These are phyloP conservation scores for Rhodotorula sp. DNA, from an alignment of 1,284 basidiomycete species.

Conservation along the genomic window DNA sequence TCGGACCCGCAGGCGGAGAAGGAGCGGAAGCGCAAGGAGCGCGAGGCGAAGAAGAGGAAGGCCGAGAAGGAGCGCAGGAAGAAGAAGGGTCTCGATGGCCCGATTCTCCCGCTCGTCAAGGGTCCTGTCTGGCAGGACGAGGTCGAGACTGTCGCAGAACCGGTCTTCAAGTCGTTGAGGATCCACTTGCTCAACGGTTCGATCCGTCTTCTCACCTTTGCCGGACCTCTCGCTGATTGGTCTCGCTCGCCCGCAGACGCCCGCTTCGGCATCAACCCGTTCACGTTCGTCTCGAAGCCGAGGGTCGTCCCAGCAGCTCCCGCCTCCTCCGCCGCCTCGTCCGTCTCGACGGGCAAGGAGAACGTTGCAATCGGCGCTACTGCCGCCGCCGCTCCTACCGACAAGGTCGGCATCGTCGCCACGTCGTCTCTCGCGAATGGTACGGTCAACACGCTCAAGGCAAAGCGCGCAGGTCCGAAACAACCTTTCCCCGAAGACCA, in stretches of 20 bases:
- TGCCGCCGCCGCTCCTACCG: neutral
- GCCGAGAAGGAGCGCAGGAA: constrained; percentile 29
- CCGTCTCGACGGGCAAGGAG: constrained; percentile 18
- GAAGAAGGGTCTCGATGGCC: constrained; percentile 46
- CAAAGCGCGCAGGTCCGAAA: constrained; percentile 2
- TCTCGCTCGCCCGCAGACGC: constrained; percentile 57
- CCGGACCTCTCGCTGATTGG: neutral
- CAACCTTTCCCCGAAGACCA: constrained; percentile 31
- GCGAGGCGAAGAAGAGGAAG: constrained; percentile 45
- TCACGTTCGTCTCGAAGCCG: constrained; percentile 63
- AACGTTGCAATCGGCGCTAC: constrained; percentile 11
- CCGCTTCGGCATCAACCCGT: constrained; percentile 70
- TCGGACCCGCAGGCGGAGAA: constrained; percentile 47
- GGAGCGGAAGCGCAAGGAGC: constrained; percentile 54
- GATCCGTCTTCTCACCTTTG: constrained; percentile 35
- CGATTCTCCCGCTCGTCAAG: constrained; percentile 70
- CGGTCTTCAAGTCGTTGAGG: constrained; percentile 65
- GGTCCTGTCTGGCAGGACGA: constrained; percentile 71
- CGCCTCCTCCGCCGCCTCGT: neutral
- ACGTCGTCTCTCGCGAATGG: neutral
- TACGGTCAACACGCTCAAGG: constrained; percentile 11
- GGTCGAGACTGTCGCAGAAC: constrained; percentile 63
- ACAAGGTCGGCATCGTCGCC: neutral
- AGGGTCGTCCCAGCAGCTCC: constrained; percentile 37
- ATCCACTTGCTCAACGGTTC: constrained; percentile 76